Evolutionary conservation across 257 asterid species (phyloP).

Genomic region (Capsicum rhomboideum): DNA sequence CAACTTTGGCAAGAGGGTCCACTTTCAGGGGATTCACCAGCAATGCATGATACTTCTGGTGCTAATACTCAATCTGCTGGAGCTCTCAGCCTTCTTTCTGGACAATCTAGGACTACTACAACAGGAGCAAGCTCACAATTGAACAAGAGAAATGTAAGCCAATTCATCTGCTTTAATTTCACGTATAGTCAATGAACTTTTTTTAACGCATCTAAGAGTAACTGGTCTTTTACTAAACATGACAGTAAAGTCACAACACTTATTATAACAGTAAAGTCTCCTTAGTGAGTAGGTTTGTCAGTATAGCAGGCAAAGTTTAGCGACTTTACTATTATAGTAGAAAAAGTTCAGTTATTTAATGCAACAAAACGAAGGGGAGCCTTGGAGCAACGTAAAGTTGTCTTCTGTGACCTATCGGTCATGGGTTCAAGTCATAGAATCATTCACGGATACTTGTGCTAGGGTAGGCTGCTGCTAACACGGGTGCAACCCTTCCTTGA

Average conservation of each 20-base stretch:
- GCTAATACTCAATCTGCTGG: conserved; percentile 51
- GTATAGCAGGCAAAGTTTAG: not conserved
- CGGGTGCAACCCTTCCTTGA: not conserved
- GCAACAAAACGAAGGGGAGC: not conserved
- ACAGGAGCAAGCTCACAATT: conserved; percentile 17
- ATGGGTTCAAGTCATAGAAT: not conserved
- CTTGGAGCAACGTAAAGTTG: not conserved
- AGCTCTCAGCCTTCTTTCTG: conserved; percentile 51
- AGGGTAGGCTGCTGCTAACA: not conserved
- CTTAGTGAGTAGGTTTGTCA: not conserved
- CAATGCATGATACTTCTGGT: conserved; percentile 46
- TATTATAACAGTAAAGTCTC: not conserved
- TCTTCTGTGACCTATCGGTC: not conserved
- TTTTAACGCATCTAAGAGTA: not conserved
- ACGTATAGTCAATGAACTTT: not conserved
- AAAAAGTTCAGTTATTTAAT: not conserved
- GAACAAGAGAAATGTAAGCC: conserved; percentile 34
- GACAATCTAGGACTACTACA: conserved; percentile 27
- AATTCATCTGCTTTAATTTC: not conserved
- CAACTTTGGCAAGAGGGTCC: conserved; percentile 98
- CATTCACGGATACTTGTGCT: not conserved
- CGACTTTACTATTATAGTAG: not conserved
- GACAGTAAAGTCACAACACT: not conserved
- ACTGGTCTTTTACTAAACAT: not conserved
- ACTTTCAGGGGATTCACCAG: conserved; percentile 52